Percentiles rank a stretch among this genome's conserved stretches.
Conservation (phyloP, 495 filamentous ascomycete genomes). For the Tuber aestivum region DNA sequence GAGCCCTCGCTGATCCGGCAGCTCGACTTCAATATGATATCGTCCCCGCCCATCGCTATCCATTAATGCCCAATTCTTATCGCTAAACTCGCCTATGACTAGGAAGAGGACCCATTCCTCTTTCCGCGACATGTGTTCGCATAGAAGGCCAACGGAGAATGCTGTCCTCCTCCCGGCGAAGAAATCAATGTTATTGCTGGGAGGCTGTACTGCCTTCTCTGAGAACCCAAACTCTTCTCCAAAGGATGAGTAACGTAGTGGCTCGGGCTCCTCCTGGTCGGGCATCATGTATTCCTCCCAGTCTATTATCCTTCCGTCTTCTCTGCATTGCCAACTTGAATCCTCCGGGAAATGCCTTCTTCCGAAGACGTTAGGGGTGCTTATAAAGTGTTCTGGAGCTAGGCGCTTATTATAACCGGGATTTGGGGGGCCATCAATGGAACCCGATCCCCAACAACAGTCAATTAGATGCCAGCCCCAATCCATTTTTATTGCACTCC, state of each 20-base stretch:
- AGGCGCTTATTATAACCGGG: constrained; percentile 63
- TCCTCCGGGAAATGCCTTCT: constrained; percentile 69
- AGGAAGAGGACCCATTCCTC: constrained; percentile 29
- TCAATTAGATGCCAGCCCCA: constrained; percentile 89
- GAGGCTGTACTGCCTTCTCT: constrained; percentile 16
- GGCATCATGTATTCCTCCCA: constrained; percentile 36
- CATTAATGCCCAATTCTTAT: constrained; percentile 22
- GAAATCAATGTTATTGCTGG: constrained; percentile 1
- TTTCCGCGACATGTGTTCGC: constrained; percentile 13
- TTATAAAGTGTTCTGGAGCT: constrained; percentile 63
- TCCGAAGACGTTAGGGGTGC: constrained; percentile 77
- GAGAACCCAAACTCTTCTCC: constrained; percentile 8
- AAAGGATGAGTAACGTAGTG: constrained; percentile 9
- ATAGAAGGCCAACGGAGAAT: constrained; percentile 20
- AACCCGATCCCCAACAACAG: constrained; percentile 85
- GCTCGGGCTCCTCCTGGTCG: background rate
- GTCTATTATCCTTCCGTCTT: constrained; percentile 9
- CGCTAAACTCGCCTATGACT: constrained; percentile 27
- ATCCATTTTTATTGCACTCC: constrained; percentile 88
- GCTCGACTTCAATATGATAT: constrained; percentile 20
- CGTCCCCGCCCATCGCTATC: constrained; percentile 40
- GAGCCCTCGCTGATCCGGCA: constrained; percentile 10
- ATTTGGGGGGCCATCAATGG: constrained; percentile 46
- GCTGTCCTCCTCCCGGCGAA: constrained; percentile 6
- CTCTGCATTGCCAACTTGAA: constrained; percentile 14